Base-by-base conservation (phyloP, 306 rosid genomes). In the Chamaecrista fasciculata region DNA sequence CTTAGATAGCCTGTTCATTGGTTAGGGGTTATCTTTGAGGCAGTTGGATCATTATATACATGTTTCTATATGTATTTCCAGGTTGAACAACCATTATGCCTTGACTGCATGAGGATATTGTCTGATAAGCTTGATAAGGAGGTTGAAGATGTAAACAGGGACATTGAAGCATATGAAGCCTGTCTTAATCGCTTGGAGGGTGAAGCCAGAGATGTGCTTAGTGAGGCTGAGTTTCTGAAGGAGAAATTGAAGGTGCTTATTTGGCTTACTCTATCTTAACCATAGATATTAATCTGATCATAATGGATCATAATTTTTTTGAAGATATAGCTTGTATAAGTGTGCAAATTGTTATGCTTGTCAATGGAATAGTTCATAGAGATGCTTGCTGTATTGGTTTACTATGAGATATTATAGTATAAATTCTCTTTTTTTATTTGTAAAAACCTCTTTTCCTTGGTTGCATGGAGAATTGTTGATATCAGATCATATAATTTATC, bases 81-180 rank as follows among this genome's bases (percentile, higher is more conserved):
- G 99, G 97, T 89, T 55, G 97, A 95, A 65, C 99, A 91, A 76
- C 99, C 99, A 70, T 73, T 95, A 62, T 95, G 99, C 79, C 92
- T 95, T 50, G 99, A 91, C 62, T 95, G 99, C 86, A 95, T 91
- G 99, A 83, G 96, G 76, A 72, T 91, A 56, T 82, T 95, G 77
- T 91, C 94, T 15, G 96, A 91, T 71, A 89, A 95, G 81, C 96
- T 95, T 71, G 95, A 95, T 78, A 91, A 91, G 80, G 96, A 91
- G 84, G 89, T 87, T 69, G 96, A 91, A 83, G 99, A 95, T 73
- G 97, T 89, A 39, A 86, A 84, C 77, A 85, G 87, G 79, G 99
- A 94, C 81, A 91, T 89, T 53, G 89, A 81, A 78, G 91, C 97
- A 33, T 94, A 94, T 15, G 95, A 87, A 71, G 95, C 91, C 57